Evolutionary conservation across 2,329 filamentous ascomycete species (phyloP), one percentile per base, ranked within the genome.

Genomic region (Ramichloridium luteum): DNA sequence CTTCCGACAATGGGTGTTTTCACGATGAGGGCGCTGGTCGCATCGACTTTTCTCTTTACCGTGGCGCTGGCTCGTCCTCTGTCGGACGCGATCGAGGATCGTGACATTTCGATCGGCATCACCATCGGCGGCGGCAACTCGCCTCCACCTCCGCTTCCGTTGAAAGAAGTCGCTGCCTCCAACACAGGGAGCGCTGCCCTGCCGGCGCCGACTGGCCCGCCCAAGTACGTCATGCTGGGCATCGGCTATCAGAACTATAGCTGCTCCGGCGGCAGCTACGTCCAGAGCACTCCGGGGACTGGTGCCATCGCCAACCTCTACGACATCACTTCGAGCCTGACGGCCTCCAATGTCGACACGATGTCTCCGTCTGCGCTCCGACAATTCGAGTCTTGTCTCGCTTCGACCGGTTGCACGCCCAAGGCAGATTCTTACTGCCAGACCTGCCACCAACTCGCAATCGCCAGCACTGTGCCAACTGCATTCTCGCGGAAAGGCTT

Each of bases 221-320:
- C 50, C 17, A 48, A 48, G 34, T 46, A 46, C 57, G 68, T 80
- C 39, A 65, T 64, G 34, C 56, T 80, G 25, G 75, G 74, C 43
- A 67, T 75, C 44, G 75, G 75, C 35, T 68, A 75, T 46, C 75
- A 80, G 48, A 80, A 80, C 65, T 80, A 80, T 61, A 75, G 70
- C 22, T 80, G 75, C 55, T 43, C 36, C 9, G 39, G 31, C 16
- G 30, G 31, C 23, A 39, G 34, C 16, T 51, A 41, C 37, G 34
- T 46, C 40, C 34, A 41, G 28, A 44, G 53, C 50, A 2, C 42
- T 46, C 0, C 57, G 63, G 16, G 45, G 46, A 4, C 53, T 60
- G 59, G 61, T n/a, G 51, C 58, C 29, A 47, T 58, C 5, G 44
- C 58, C n/a, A 64, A 68, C 2, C 70, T 70, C 43, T 55, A 57